These are phyloP conservation scores for Colletotrichum sp. DNA, from an alignment of 2,329 filamentous ascomycete genomes.

Conservation along the genomic window DNA sequence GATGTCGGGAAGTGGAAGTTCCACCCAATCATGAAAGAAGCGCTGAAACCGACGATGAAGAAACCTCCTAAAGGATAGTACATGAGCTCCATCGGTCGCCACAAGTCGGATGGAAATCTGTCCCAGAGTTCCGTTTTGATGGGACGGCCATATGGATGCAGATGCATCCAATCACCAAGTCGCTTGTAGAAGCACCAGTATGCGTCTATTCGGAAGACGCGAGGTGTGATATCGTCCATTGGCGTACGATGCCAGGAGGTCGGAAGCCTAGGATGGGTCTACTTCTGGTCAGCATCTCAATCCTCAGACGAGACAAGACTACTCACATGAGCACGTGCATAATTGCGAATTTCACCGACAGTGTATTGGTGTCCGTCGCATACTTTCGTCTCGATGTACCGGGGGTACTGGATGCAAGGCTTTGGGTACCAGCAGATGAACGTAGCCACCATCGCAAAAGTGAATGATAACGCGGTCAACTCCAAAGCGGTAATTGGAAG, in stretches of 20 bases:
- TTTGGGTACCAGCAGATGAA: slow-evolving; percentile 26
- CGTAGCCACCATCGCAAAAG: slow-evolving; percentile 26
- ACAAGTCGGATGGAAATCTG: slow-evolving; percentile 27
- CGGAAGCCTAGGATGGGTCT: slow-evolving; percentile 27
- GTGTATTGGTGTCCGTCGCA: not conserved
- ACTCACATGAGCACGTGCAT: slow-evolving; percentile 6
- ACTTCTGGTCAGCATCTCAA: not conserved
- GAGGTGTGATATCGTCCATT: slow-evolving; percentile 33
- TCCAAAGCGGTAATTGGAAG: slow-evolving; percentile 30
- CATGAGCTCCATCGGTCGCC: slow-evolving; percentile 3
- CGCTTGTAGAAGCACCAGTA: slow-evolving; percentile 27
- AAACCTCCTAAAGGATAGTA: slow-evolving; percentile 6
- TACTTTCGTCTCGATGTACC: slow-evolving; percentile 10
- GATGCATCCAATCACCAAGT: slow-evolving; percentile 18
- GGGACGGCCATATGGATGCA: slow-evolving; percentile 22
- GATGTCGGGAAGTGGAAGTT: slow-evolving; percentile 30
- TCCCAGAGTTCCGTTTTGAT: slow-evolving; percentile 25
- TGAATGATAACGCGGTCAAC: slow-evolving; percentile 29
- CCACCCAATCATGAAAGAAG: slow-evolving; percentile 27
- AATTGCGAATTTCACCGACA: slow-evolving; percentile 3
- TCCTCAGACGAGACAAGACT: not conserved
- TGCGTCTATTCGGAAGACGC: slow-evolving; percentile 19
- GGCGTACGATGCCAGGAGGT: slow-evolving; percentile 33
- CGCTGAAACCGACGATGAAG: slow-evolving; percentile 18
- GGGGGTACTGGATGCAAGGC: slow-evolving; percentile 17